Percentiles rank a stretch among this genome's conserved stretches.
Evolutionary conservation across 2,329 filamentous ascomycete genomes (phyloP).

Genomic region (Arthrobotrys sinensis): DNA sequence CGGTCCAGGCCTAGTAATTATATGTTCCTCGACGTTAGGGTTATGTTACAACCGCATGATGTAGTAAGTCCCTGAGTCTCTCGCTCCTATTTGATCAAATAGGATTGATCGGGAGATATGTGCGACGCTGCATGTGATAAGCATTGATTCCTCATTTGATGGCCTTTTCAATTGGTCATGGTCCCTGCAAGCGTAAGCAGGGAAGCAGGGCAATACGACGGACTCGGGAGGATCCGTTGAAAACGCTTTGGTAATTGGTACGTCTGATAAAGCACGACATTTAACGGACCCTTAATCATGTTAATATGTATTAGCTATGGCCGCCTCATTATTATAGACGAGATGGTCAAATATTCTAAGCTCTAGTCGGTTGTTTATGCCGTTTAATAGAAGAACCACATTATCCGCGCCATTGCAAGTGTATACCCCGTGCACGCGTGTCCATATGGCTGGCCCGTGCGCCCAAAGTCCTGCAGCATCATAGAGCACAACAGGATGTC

Average conservation of each 20-base stretch:
- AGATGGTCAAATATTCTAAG: no score
- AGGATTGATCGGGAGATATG: not conserved
- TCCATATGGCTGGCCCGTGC: slow-evolving; percentile 18
- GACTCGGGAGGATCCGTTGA: no score
- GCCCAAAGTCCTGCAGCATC: slow-evolving; percentile 13
- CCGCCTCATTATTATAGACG: no score
- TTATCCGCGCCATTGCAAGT: not conserved
- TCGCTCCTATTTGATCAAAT: not conserved
- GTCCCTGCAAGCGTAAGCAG: not conserved
- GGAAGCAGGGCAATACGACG: not conserved
- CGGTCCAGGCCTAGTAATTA: not conserved
- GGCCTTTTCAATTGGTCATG: not conserved
- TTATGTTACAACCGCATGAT: not conserved
- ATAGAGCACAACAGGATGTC: slow-evolving; percentile 16
- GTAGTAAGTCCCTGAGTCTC: not conserved
- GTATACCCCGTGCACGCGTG: not conserved
- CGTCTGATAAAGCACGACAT: not conserved
- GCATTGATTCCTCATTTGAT: not conserved
- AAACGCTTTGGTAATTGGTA: not conserved
- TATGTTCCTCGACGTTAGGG: not conserved
- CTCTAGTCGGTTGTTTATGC: not conserved
- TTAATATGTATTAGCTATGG: no score
- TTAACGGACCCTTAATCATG: not conserved
- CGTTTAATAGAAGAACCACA: not conserved
- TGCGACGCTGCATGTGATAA: slow-evolving; percentile 6